A percentile compares a stretch with the other conserved stretches of the same genome.
phyloP scores from a whole-genome alignment of 192 early-diverging fungal species.

The Radiomyces spectabilis region DNA sequence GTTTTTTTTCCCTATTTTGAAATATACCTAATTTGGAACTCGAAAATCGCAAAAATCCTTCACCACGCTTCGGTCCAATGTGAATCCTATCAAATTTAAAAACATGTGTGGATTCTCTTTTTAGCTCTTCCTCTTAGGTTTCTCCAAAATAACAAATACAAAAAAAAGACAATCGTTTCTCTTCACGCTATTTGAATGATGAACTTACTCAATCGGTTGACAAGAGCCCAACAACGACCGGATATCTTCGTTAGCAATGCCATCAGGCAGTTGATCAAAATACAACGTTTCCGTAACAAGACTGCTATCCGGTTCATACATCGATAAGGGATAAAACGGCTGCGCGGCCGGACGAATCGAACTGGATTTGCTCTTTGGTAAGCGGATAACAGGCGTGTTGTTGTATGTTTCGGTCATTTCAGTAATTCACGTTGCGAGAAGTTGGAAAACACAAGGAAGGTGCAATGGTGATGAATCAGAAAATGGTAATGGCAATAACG shows the following conservation, averaged over 20 bases:
- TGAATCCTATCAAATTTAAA: too few species aligned
- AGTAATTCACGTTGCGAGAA: background rate
- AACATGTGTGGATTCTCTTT: too few species aligned
- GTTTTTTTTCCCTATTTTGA: background rate
- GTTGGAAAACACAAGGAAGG: background rate
- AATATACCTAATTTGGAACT: conserved; percentile 5
- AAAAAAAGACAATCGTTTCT: background rate
- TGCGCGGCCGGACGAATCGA: too few species aligned
- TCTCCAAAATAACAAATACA: too few species aligned
- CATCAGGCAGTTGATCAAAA: conserved; percentile 3
- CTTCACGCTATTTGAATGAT: too few species aligned
- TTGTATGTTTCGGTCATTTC: conserved; percentile 2
- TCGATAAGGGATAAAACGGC: too few species aligned
- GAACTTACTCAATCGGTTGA: conserved; percentile 18
- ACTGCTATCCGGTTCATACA: background rate
- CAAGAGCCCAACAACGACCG: conserved; percentile 8
- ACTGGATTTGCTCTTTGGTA: conserved; percentile 1
- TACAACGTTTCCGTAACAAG: conserved; percentile 17
- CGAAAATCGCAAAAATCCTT: conserved; percentile 10
- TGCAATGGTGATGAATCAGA: background rate
- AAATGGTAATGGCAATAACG: background rate
- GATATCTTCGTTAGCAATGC: conserved; percentile 11
- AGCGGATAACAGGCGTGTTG: background rate
- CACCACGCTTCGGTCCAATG: conserved; percentile 1
- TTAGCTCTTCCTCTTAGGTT: too few species aligned